Evolutionary conservation across 139 green algal species (phyloP).

Genomic region (Chlamydomonas sp.): DNA sequence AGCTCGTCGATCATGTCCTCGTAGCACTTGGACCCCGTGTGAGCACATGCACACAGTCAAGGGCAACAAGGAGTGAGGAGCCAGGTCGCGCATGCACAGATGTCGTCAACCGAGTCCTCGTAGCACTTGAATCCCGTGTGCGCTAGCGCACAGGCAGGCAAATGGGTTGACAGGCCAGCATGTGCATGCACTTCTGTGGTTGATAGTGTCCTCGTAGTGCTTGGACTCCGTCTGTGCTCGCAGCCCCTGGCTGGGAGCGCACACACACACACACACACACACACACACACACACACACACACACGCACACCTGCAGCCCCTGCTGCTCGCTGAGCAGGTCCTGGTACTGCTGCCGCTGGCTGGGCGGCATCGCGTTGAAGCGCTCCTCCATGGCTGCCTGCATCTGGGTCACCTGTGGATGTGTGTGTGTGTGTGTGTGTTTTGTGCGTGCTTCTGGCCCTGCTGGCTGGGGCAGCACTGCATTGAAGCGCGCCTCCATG

Average conservation of each 20-base stretch:
- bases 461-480: too few relatives aligned
- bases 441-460: too few relatives aligned
- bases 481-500: too few relatives aligned
- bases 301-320: conserved; percentile 28
- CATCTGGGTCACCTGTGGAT: conserved; percentile 19
- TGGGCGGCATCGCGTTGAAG: conserved; percentile 40
- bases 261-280: neutral
- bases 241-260: too few relatives aligned
- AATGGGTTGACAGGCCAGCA: too few relatives aligned
- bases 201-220: too few relatives aligned
- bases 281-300: conserved; percentile 8
- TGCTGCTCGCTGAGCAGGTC: conserved; percentile 30
- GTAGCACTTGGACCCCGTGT: conserved; percentile 35
- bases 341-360: conserved; percentile 44
- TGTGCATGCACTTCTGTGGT: too few relatives aligned
- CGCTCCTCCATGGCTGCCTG: conserved; percentile 42
- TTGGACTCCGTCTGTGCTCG: too few relatives aligned
- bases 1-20: conserved; percentile 46
- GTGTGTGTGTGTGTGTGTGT: neutral
- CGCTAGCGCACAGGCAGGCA: too few relatives aligned
- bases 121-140: conserved; percentile 35
- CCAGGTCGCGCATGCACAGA: too few relatives aligned
- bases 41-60: conserved; percentile 12
- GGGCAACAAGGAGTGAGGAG: too few relatives aligned
- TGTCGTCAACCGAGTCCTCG: conserved; percentile 40